Evolutionary conservation across 139 green algal species (phyloP), one percentile per base, ranked within the genome.

Genomic region (Diplosphaera chodatii): DNA sequence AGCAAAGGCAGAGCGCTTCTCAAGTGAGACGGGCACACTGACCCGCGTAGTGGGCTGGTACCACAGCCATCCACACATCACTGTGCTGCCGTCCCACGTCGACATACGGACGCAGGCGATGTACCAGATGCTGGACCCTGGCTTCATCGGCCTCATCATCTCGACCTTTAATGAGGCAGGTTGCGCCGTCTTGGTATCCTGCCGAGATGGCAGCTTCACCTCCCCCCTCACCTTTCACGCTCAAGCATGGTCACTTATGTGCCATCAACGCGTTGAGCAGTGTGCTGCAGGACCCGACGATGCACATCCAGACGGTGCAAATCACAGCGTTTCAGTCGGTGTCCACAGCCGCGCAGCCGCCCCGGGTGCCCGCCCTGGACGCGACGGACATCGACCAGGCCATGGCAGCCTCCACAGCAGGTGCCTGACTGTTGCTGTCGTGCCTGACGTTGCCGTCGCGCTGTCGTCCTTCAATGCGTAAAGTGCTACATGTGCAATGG

Each of bases 1-100:
- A 3, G 78, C 80, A 0, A 73, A 85, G 32, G 90, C 90, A 2
- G 90, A 96, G 64, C 72, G 78, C 5, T 64, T 95, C 1, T 87
- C 78, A 28, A 18, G 22, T 0, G 71, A 82, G 40, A 89, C 82
- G 0, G 87, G 87, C 8, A 31, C 77, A 16, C 66, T 41, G 1
- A 90, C 78, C 0, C 76, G 89, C 0, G 82, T 94, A 4, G 84
- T 96, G 34, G 90, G 90, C 21, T 96, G 90, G 90, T 95, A 92
- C 71, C 90, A 95, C 81, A 82, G 62, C 33, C 90, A 95, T 77
- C 90, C 90, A 13, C 88, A 95, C 80, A 96, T 96, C 79, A 94
- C 90, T 2, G 27, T 66, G 62, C 8, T 33, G 29, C 28, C 62
- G 6, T 80, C 76, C 16, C 90, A 96, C 62, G 87, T 96, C 40